Conservation (phyloP, 441 rosid genomes). For the Populus trichocarpa region DNA sequence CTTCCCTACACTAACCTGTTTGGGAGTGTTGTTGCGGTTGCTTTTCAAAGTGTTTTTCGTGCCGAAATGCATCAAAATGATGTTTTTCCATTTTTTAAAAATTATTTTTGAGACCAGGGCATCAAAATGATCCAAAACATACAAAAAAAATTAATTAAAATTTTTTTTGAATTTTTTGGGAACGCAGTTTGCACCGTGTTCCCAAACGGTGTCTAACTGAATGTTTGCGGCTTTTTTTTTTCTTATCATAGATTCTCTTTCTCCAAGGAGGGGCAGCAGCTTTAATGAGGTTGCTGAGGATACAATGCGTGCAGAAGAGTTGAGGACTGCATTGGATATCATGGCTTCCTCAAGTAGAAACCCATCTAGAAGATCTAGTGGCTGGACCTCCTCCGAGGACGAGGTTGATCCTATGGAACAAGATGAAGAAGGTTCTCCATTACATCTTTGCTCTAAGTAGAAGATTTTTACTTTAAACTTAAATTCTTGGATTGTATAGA, state of each 20-base stretch:
- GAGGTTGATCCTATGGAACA: slow-evolving; percentile 73
- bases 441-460: background rate
- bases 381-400: slow-evolving; percentile 85
- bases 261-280: slow-evolving; percentile 43
- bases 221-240: background rate
- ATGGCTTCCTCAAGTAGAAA: slow-evolving; percentile 65
- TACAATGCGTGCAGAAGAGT: slow-evolving; percentile 53
- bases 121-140: too few species aligned
- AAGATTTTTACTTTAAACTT: background rate
- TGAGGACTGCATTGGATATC: slow-evolving; percentile 49
- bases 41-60: too few species aligned
- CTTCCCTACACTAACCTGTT: background rate
- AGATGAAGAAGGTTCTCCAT: slow-evolving; percentile 55
- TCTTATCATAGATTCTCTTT: slow-evolving; percentile 40
- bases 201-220: background rate
- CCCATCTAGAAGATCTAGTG: slow-evolving; percentile 30
- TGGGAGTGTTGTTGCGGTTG: too few species aligned
- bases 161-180: too few species aligned
- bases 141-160: too few species aligned
- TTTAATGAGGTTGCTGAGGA: slow-evolving; percentile 53
- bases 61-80: too few species aligned
- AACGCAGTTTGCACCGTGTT: too few species aligned
- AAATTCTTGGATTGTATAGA: background rate
- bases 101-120: too few species aligned
- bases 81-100: too few species aligned